Evolutionary conservation across 2,329 filamentous ascomycete genomes (phyloP).

Genomic region (Fusarium kyushuense): DNA sequence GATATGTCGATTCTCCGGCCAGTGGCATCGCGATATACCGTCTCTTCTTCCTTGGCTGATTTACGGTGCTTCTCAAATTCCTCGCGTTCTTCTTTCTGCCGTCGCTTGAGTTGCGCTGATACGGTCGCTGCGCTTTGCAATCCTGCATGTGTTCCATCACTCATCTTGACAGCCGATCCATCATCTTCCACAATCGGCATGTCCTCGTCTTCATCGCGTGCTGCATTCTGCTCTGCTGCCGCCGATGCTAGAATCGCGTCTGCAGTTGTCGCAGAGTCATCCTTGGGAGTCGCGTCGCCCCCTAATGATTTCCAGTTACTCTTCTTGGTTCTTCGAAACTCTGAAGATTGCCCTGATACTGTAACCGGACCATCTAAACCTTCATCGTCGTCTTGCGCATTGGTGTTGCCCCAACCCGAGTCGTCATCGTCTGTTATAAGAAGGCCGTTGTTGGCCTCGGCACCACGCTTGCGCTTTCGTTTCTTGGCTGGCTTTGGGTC

Average conservation of each 20-base stretch:
- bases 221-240: conserved; percentile 73
- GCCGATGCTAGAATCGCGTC: conserved; percentile 82
- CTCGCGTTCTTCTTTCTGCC: conserved; percentile 72
- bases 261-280: conserved; percentile 70
- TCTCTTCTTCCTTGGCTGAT: conserved; percentile 73
- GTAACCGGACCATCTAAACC: conserved; percentile 65
- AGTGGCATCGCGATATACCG: conserved; percentile 94
- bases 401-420: conserved; percentile 60
- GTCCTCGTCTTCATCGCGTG: conserved; percentile 61
- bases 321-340: conserved; percentile 81
- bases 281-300: conserved; percentile 45
- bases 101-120: conserved; percentile 73
- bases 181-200: conserved; percentile 60
- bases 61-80: conserved; percentile 61
- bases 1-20: conserved; percentile 93
- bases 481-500: conserved; percentile 70
- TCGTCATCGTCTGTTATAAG: conserved; percentile 76
- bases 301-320: conserved; percentile 83
- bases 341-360: conserved; percentile 65
- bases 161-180: conserved; percentile 75
- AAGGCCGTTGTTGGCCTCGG: conserved; percentile 65
- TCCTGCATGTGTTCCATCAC: conserved; percentile 87
- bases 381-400: conserved; percentile 60
- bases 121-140: conserved; percentile 87
- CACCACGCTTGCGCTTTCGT: conserved; percentile 69